Evolutionary conservation across 2,329 filamentous ascomycete genomes (phyloP), one percentile per base, ranked within the genome.

Genomic region (Diaporthe capsici): DNA sequence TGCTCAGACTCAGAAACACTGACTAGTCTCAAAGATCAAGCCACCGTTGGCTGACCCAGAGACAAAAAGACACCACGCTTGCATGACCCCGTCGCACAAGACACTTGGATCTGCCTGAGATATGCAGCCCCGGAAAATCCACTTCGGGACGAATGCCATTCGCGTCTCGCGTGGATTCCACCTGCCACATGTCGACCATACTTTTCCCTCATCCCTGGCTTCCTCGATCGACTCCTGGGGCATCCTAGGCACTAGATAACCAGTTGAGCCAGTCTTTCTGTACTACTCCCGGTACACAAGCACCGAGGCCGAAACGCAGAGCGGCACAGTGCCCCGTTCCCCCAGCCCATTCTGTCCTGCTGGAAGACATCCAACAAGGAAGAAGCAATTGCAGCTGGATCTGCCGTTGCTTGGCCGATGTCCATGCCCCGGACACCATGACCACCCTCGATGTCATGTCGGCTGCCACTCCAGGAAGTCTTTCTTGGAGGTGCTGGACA

Each of bases 21-120:
- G 60, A 15, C 61, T 65, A 68, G 72, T 57, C 72, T 72, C 70
- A 72, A 13, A 61, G 57, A 44, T 79, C 74, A 76, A 79, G 76
- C 78, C 78, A 76, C 75, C 70, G 78, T 78, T 79, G 77, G 78
- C 80, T 78, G 78, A 78, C 77, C 75, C 58, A 72, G 7, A 65
- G 31, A 37, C 49, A 65, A 72, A 65, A 75, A 68, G 9, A 51
- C 55, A 63, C 76, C 70, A 76, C 34, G 55, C 58, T 73, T 71
- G 72, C 72, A 73, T 75, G 63, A 76, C 71, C 76, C 72, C 37
- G 72, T 77, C 72, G 76, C 76, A 80, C 77, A 77, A 78, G 77
- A 51, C 44, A 60, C 72, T 71, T 74, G 72, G 72, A 61, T 49
- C 39, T 53, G 65, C 57, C 53, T 53, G 65, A 70, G 72, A 74